Conservation (phyloP, 1,284 basidiomycete genomes). For the Flammula alnicola region DNA sequence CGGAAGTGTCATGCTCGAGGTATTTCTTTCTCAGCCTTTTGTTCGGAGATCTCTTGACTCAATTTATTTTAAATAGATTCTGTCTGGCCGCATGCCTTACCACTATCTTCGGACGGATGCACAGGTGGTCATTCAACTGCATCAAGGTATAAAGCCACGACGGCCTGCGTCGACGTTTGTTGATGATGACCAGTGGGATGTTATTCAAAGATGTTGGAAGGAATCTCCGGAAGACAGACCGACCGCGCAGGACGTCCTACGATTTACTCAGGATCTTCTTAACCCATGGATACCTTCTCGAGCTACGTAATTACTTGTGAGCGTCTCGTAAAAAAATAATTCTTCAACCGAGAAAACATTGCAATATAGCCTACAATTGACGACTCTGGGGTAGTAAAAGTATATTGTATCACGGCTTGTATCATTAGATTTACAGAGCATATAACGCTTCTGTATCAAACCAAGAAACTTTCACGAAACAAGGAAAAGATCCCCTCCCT, state of each 20-base stretch:
- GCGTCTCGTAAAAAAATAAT: too few species aligned
- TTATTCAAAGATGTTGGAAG: constrained; percentile 44
- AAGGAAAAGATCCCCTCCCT: too few species aligned
- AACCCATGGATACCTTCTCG: too few species aligned
- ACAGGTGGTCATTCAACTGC: constrained; percentile 46
- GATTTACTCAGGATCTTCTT: constrained; percentile 9
- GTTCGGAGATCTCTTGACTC: neutral
- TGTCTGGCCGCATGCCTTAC: constrained; percentile 45
- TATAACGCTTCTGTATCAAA: too few species aligned
- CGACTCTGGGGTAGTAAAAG: too few species aligned
- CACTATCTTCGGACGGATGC: constrained; percentile 43
- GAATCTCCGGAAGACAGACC: constrained; percentile 36
- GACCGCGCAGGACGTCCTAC: constrained; percentile 27
- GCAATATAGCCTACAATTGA: too few species aligned
- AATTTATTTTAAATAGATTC: constrained; percentile 29
- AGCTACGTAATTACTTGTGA: too few species aligned
- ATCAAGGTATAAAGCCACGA: constrained; percentile 43
- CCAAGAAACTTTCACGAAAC: too few species aligned
- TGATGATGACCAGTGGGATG: constrained; percentile 42
- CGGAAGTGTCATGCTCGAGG: constrained; percentile 47
- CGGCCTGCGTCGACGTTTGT: constrained; percentile 43
- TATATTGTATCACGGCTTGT: too few species aligned
- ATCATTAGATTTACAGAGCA: too few species aligned
- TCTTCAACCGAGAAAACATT: too few species aligned
- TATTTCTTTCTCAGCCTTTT: constrained; percentile 20